A percentile compares a stretch with the other conserved stretches of the same genome.
Evolutionary conservation across 495 filamentous ascomycete genomes (phyloP).

Genomic region (Neurospora cerealis): DNA sequence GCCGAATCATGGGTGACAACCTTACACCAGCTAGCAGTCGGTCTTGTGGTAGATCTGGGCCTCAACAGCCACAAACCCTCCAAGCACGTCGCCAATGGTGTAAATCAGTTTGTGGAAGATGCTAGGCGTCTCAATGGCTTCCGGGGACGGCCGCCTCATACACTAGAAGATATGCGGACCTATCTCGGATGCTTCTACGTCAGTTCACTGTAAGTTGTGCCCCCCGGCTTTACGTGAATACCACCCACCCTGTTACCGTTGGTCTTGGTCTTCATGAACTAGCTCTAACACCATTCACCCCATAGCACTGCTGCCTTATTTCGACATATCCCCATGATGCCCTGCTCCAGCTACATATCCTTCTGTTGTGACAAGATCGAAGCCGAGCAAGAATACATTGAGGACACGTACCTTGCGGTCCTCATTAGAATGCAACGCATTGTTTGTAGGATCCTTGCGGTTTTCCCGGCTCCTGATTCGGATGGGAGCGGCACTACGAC

Average conservation of each 20-base stretch:
- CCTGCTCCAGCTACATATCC: conserved; percentile 7
- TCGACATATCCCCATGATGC: conserved; percentile 6
- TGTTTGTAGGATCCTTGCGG: neutral
- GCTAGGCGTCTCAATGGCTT: conserved; percentile 1
- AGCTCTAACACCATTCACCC: neutral
- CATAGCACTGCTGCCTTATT: conserved; percentile 11
- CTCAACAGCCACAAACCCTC: conserved; percentile 7
- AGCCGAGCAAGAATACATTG: conserved; percentile 1
- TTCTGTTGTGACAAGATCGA: conserved; percentile 14
- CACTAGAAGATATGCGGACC: conserved; percentile 14
- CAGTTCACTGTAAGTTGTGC: conserved; percentile 8
- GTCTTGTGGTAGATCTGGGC: conserved; percentile 12
- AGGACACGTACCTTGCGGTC: conserved; percentile 10
- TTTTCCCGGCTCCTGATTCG: conserved; percentile 9
- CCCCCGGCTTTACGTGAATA: neutral
- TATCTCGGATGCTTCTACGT: conserved; percentile 14
- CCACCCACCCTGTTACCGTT: neutral
- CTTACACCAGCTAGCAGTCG: conserved; percentile 12
- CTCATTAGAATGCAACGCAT: conserved; percentile 14
- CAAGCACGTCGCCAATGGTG: neutral
- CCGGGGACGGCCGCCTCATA: neutral
- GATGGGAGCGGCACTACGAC: neutral
- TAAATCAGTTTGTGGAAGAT: conserved; percentile 6
- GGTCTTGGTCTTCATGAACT: neutral
- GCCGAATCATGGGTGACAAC: conserved; percentile 10